phyloP scores from a whole-genome alignment of 2,329 filamentous ascomycete genomes.

The Pseudogymnoascus sp. region DNA sequence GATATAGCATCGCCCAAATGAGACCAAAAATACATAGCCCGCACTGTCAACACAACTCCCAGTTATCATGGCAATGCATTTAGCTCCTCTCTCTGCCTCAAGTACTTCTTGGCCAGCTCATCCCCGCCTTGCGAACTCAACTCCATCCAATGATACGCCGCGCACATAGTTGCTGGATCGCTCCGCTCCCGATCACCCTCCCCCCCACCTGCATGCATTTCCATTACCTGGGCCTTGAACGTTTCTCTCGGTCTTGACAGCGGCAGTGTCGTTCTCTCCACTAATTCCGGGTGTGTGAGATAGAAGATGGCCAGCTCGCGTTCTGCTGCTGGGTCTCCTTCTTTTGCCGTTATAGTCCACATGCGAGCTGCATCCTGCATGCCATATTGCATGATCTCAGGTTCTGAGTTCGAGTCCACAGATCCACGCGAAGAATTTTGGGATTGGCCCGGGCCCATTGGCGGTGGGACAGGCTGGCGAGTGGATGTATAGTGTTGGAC shows the following conservation, averaged over 20 bases:
- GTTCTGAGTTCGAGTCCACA: slow-evolving; percentile 16
- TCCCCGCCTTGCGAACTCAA: slow-evolving; percentile 79
- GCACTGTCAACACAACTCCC: slow-evolving; percentile 5
- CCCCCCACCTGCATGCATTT: slow-evolving; percentile 45
- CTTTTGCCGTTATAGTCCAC: slow-evolving; percentile 88
- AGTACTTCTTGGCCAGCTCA: slow-evolving; percentile 69
- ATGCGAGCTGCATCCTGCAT: slow-evolving; percentile 78
- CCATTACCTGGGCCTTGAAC: slow-evolving; percentile 82
- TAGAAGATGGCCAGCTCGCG: slow-evolving; percentile 91
- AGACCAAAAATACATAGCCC: not conserved
- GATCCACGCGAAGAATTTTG: not conserved
- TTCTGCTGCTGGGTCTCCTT: slow-evolving; percentile 81
- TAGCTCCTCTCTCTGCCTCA: slow-evolving; percentile 50
- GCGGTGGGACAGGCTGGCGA: slow-evolving; percentile 35
- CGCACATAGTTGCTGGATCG: slow-evolving; percentile 82
- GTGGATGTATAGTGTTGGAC: slow-evolving; percentile 59
- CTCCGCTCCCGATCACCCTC: slow-evolving; percentile 55
- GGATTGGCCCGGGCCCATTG: not conserved
- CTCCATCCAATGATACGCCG: slow-evolving; percentile 97
- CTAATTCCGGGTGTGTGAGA: slow-evolving; percentile 79
- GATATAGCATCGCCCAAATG: slow-evolving; percentile 6
- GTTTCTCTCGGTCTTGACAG: slow-evolving; percentile 78
- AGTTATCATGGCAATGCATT: slow-evolving; percentile 25
- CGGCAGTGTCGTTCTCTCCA: slow-evolving; percentile 71
- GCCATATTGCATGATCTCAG: slow-evolving; percentile 50